phyloP scores from a whole-genome alignment of 164 flowering plant species.

The Stephania yunnanensis region DNA sequence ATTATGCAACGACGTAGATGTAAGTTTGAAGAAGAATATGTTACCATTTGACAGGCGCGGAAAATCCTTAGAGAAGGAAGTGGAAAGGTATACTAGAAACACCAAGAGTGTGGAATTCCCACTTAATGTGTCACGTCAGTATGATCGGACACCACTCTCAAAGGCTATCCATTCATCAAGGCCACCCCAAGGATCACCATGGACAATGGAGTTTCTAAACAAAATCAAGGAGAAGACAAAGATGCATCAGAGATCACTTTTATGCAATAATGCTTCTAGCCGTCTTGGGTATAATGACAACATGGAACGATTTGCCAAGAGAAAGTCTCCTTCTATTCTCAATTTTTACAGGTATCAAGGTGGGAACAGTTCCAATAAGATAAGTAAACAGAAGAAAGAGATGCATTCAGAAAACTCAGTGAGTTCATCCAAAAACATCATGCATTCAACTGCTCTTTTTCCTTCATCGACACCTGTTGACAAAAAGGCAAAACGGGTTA shows the following conservation, averaged over 20 bases:
- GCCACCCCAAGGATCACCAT: slow-evolving; percentile 62
- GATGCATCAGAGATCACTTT: slow-evolving; percentile 42
- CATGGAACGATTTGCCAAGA: slow-evolving; percentile 35
- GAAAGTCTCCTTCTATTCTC: slow-evolving; percentile 81
- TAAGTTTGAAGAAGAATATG: slow-evolving; percentile 17
- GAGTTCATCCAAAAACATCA: slow-evolving; percentile 30
- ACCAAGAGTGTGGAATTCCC: slow-evolving; percentile 16
- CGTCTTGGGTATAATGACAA: slow-evolving; percentile 26
- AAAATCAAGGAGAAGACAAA: slow-evolving; percentile 70
- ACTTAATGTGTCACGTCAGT: slow-evolving; percentile 22
- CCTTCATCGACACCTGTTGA: slow-evolving; percentile 62
- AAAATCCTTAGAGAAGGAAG: slow-evolving; percentile 22
- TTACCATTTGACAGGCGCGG: slow-evolving; percentile 17
- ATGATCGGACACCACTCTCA: slow-evolving; percentile 42
- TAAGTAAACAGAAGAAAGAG: slow-evolving; percentile 37
- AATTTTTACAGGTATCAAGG: slow-evolving; percentile 71
- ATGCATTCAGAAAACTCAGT: slow-evolving; percentile 28
- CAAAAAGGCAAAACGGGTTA: slow-evolving; percentile 75
- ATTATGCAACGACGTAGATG: slow-evolving; percentile 11
- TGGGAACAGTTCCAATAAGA: slow-evolving; percentile 34
- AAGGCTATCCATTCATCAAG: slow-evolving; percentile 43
- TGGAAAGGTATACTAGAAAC: slow-evolving; percentile 20
- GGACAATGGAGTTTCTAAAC: slow-evolving; percentile 87
- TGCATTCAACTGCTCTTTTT: slow-evolving; percentile 22
- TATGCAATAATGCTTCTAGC: slow-evolving; percentile 29